A percentile compares a stretch with the other conserved stretches of the same genome.
Conservation (phyloP, 2,329 filamentous ascomycete genomes). For the Triangularia setosa region DNA sequence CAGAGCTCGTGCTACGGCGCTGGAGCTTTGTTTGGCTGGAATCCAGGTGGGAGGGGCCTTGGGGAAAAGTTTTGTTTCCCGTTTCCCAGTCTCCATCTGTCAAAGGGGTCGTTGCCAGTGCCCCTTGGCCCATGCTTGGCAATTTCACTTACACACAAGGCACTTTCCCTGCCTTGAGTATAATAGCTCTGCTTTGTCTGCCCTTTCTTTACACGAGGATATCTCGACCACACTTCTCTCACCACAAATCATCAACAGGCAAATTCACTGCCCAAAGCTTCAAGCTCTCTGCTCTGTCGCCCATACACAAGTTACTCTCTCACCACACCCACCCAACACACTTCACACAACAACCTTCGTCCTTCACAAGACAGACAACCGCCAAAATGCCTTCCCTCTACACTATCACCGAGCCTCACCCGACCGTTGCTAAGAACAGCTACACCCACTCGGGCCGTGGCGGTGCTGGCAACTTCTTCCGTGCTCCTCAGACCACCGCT, state of each 20-base stretch:
- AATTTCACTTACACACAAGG: constrained; percentile 13
- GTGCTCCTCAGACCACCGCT: constrained; percentile 41
- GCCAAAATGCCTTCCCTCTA: constrained; percentile 37
- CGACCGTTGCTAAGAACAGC: constrained; percentile 42
- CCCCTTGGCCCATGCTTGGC: constrained; percentile 5
- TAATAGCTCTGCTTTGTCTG: constrained; percentile 12
- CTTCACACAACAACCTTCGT: not conserved
- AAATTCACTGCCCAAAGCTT: not conserved
- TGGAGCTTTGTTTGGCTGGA: constrained; percentile 16
- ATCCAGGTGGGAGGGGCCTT: not conserved
- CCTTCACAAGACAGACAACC: not conserved
- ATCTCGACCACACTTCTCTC: not conserved
- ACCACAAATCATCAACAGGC: not conserved
- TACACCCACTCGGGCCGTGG: constrained; percentile 53
- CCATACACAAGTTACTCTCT: not conserved
- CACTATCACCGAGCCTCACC: constrained; percentile 48
- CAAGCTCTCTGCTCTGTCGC: not conserved
- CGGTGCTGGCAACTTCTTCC: constrained; percentile 54
- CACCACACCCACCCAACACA: not conserved
- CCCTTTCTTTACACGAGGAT: constrained; percentile 2
- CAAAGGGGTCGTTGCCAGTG: not conserved
- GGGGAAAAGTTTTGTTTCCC: not conserved
- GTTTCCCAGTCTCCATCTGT: not conserved
- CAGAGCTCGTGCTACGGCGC: constrained; percentile 12
- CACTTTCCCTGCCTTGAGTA: constrained; percentile 8